Percentiles rank a stretch among this genome's conserved stretches.
Evolutionary conservation across 805 yeast species (phyloP).

Genomic region (Lipomyces anomalus): DNA sequence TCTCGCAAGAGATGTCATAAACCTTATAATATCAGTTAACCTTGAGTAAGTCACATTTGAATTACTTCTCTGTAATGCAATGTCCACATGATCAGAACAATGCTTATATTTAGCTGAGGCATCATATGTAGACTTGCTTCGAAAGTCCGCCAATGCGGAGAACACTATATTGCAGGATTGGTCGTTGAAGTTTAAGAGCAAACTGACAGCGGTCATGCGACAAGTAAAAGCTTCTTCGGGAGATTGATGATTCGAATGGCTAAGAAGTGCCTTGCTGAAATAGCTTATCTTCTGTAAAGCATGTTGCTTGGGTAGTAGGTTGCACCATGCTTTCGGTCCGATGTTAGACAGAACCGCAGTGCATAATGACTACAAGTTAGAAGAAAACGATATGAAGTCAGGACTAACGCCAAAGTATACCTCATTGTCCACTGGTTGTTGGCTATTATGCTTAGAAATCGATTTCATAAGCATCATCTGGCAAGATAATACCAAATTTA

Average conservation of each 20-base stretch:
- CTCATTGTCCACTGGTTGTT: background rate
- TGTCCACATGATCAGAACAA: no score
- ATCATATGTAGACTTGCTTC: no score
- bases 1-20: no score
- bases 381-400: background rate
- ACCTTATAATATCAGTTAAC: no score
- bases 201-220: background rate
- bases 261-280: background rate
- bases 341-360: no score
- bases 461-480: background rate
- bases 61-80: no score
- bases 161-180: background rate
- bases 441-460: background rate
- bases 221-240: background rate
- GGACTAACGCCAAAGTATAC: background rate
- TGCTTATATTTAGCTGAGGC: no score
- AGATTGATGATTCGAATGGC: background rate
- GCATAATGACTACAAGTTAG: background rate
- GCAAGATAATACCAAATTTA: background rate
- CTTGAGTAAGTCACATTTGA: no score
- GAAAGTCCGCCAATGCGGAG: background rate
- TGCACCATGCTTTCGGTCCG: background rate
- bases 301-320: background rate
- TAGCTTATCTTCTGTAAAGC: background rate
- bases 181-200: background rate